Evolutionary conservation across 2,329 filamentous ascomycete species (phyloP).

Genomic region (Penicillium palitans): DNA sequence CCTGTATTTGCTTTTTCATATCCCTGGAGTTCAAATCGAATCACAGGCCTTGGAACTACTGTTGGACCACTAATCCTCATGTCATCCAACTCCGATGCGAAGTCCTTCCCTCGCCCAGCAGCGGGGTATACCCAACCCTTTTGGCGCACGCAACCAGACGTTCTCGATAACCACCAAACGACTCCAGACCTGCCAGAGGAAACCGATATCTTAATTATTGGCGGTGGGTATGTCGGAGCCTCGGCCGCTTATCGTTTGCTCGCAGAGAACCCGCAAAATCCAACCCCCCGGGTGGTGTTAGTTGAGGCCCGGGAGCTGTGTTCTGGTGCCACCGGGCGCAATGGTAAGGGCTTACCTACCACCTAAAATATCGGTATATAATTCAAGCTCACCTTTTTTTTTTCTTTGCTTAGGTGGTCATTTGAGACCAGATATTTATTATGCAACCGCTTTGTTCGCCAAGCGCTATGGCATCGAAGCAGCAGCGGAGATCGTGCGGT

Average conservation of each 20-base stretch:
- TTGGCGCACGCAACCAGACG: conserved; percentile 8
- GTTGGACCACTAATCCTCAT: neutral
- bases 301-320: conserved; percentile 43
- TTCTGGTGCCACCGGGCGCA: conserved; percentile 46
- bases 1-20: neutral
- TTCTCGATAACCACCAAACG: conserved; percentile 3
- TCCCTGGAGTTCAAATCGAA: neutral
- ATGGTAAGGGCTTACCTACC: conserved; percentile 29
- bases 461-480: conserved; percentile 36
- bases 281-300: conserved; percentile 32
- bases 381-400: neutral
- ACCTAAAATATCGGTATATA: neutral
- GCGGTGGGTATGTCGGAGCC: conserved; percentile 49
- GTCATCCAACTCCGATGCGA: neutral
- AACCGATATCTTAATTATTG: conserved; percentile 49
- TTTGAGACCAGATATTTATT: conserved; percentile 44
- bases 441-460: conserved; percentile 36
- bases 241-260: conserved; percentile 46
- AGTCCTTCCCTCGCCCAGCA: conserved; percentile 4
- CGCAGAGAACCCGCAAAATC: conserved; percentile 8
- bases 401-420: conserved; percentile 33
- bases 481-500: conserved; percentile 40
- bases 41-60: neutral
- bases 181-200: conserved; percentile 33
- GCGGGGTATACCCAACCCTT: conserved; percentile 9